phyloP scores from a whole-genome alignment of 23 red algal genomes.

The Gracilaria caudata region DNA sequence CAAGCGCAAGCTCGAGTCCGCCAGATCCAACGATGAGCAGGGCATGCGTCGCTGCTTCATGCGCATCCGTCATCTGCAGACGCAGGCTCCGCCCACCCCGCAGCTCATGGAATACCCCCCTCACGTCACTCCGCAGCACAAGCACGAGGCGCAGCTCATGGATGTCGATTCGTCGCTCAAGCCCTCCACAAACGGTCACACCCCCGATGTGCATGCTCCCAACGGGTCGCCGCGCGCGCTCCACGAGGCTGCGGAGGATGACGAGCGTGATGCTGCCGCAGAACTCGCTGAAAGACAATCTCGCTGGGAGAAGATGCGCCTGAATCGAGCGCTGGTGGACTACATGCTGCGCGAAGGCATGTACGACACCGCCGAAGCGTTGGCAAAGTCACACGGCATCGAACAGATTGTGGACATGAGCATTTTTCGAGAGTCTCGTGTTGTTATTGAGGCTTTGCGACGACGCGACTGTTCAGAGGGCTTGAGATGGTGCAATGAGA shows the following conservation, averaged over 20 bases:
- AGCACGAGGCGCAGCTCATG: conserved; percentile 24
- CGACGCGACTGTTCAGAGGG: conserved; percentile 68
- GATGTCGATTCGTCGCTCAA: conserved; percentile 18
- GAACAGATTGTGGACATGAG: conserved; percentile 60
- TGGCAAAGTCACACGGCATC: conserved; percentile 53
- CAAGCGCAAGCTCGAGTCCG: conserved; percentile 39
- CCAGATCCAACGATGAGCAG: conserved; percentile 38
- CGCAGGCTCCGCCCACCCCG: conserved; percentile 37
- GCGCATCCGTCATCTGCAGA: conserved; percentile 52
- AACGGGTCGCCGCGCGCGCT: neutral
- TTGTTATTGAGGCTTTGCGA: conserved; percentile 72
- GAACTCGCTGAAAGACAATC: conserved; percentile 26
- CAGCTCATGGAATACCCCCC: conserved; percentile 7
- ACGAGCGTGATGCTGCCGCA: neutral
- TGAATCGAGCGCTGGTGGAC: conserved; percentile 81
- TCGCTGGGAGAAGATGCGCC: conserved; percentile 61
- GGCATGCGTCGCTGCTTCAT: conserved; percentile 33
- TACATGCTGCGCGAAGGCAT: conserved; percentile 82
- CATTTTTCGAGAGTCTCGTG: conserved; percentile 66
- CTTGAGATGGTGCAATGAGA: conserved; percentile 89
- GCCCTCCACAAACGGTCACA: neutral
- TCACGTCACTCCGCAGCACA: neutral
- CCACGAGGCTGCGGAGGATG: neutral
- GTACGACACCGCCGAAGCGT: conserved; percentile 53
- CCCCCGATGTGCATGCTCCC: neutral